Conservation (phyloP, 73 alveolate species). For the Durusdinium trenchii region DNA sequence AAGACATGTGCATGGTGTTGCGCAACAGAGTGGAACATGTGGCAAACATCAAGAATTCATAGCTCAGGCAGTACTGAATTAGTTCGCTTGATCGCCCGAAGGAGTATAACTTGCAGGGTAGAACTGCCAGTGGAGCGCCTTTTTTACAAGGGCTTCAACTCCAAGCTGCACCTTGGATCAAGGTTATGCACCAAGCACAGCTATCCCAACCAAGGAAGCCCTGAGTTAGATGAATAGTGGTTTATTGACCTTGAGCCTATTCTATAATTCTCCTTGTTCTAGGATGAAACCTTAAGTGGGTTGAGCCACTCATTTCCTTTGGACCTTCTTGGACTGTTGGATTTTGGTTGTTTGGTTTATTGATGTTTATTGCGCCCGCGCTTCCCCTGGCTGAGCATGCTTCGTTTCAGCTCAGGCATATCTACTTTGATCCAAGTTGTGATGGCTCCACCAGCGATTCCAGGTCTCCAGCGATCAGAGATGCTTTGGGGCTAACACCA, state of each 20-base stretch:
- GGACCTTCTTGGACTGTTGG: background rate
- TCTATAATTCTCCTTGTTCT: background rate
- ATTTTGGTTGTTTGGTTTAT: background rate
- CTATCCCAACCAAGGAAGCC: background rate
- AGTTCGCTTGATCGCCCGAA: no score
- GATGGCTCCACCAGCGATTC: slow-evolving; percentile 62
- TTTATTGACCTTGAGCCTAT: background rate
- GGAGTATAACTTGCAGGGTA: slow-evolving; percentile 84
- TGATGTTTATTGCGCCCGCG: background rate
- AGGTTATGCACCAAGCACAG: background rate
- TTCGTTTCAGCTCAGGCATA: slow-evolving; percentile 28
- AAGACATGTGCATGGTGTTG: no score
- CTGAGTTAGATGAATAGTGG: background rate
- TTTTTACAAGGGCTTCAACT: slow-evolving; percentile 51
- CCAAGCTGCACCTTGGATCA: slow-evolving; percentile 18
- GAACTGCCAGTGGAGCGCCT: slow-evolving; percentile 72
- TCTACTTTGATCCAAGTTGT: slow-evolving; percentile 84
- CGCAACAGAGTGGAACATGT: no score
- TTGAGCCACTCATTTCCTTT: no score
- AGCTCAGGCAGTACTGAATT: no score
- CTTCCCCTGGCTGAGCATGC: background rate
- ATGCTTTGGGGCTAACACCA: no score
- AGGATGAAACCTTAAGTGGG: background rate
- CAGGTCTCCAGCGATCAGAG: no score
- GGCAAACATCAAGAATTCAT: no score